Evolutionary conservation across 805 yeast species (phyloP), one percentile per base, ranked within the genome.

Genomic region (Wickerhamomyces silvicola): DNA sequence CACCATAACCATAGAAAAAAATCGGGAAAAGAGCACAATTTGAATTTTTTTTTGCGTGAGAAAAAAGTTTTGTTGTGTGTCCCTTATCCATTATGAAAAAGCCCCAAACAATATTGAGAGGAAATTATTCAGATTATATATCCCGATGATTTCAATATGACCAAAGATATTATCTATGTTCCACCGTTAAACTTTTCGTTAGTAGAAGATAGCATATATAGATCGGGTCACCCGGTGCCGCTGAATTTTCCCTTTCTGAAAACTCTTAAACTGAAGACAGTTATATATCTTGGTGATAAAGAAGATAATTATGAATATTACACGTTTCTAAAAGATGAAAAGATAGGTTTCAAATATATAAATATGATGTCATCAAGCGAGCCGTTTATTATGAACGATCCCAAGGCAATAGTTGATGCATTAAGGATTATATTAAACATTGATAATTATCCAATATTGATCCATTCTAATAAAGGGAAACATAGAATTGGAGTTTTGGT

Each of bases 391-490:
- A 66, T 64, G 55, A 76, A 74, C 38, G 75, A 78, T 41, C 72
- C 78, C 4, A 64, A 63, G 6, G 71, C 79, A 2, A 68, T 87
- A 36, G 64, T 73, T 16, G 52, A 58, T 15, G 78, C 84, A 1
- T 59, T 82, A 25, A 64, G 70, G 35, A 47, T 81, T 22, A 64
- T 82, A 30, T 52, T 78, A 20, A 71, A 81, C 46, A 66, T 65
- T 28, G 74, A 77, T 10, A 87, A 87, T 53, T 85, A 81, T 52
- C 98, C 98, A 1, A 75, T 90, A 10, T 64, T 90, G 35, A 72
- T 90, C 10, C 97, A 92, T 55, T 86, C 96, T 4, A 86, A 92
- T 57, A 90, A 90, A 61, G 98, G 98, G 2, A 92, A 92, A 56
- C 98, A 90, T 54, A 60, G 98, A 26, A 88, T 86, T 3, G 97